Base-by-base conservation (phyloP, 139 green algal genomes). In the Chlorella sp. region DNA sequence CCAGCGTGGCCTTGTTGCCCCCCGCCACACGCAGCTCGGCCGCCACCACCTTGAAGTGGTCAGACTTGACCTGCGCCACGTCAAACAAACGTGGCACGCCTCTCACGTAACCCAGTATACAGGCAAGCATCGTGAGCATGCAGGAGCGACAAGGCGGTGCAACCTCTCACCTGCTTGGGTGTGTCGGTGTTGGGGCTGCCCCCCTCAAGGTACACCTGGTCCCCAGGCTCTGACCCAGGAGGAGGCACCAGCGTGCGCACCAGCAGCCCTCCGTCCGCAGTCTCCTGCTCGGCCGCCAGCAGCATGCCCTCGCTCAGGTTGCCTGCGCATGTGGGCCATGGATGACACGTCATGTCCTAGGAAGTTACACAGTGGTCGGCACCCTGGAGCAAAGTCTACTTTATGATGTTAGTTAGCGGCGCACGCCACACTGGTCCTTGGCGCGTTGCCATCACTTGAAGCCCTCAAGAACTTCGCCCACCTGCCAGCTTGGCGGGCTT, bases 231-330 rank as follows among this genome's bases (percentile, higher is more conserved):
- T 4, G 78, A 77, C 0, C 74, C 35, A 77, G 70, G 55, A 49
- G 76, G 76, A 0, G 82, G 82, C 22, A 71, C 42, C 23, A 87
- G 70, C 0, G 74, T 73, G 24, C 69, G 71, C n/a, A 87, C 82
- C 0, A 81, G 17, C 49, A 62, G 27, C 17, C 34, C 66, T 36
- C 67, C 62, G 3, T 6, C 55, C 2, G 34, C 36, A 31, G 50
- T 0, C 26, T 22, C 55, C 63, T 33, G 31, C 34, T 73, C 55
- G 17, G 80, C 83, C 26, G 83, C 85, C 49, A 90, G 70, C 24
- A 90, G 83, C 85, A 90, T 90, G 22, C 77, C 85, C 74, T 88
- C 82, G 35, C 68, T 82, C 49, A 74, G 55, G 67, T 88, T 50
- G 20, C 85, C 85, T 20, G 77, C 85, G 31, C n/a, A 82, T 71